Conservation (phyloP, 2,329 filamentous ascomycete species). For the Nakataea oryzae region DNA sequence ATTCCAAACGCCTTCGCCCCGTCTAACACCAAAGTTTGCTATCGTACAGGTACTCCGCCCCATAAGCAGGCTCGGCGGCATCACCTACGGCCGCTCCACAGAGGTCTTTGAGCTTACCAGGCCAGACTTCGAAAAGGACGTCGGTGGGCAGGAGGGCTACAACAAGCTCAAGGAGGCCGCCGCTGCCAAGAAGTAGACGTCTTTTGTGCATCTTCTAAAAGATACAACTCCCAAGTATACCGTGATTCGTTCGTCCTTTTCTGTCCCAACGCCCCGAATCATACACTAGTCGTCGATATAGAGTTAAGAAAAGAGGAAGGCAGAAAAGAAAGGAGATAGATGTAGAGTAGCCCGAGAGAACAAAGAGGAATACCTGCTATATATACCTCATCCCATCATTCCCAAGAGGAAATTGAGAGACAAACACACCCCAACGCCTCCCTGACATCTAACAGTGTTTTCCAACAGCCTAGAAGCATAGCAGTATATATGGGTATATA, state of each 20-base stretch:
- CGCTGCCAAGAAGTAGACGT: conserved; percentile 19
- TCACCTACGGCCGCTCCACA: conserved; percentile 65
- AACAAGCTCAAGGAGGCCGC: conserved; percentile 41
- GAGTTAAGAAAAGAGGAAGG: not conserved
- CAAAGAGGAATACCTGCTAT: too few species aligned
- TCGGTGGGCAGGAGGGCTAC: conserved; percentile 40
- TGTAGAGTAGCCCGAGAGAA: too few species aligned
- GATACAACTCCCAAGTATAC: too few species aligned
- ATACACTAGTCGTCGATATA: not conserved
- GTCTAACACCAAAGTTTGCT: not conserved
- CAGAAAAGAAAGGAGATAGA: not conserved
- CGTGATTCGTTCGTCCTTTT: too few species aligned
- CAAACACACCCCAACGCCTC: too few species aligned
- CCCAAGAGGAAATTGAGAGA: too few species aligned
- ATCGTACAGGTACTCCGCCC: conserved; percentile 54
- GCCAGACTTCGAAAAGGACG: conserved; percentile 42
- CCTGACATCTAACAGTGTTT: too few species aligned
- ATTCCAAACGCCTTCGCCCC: not conserved
- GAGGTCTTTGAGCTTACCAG: conserved; percentile 64
- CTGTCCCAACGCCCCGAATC: not conserved
- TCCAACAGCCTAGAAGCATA: not conserved
- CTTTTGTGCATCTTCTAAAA: not conserved
- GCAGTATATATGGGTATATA: not conserved
- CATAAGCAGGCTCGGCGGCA: conserved; percentile 71
- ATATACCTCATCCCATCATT: too few species aligned